phyloP scores from a whole-genome alignment of 495 filamentous ascomycete species.

The Neurospora sublineolata region DNA sequence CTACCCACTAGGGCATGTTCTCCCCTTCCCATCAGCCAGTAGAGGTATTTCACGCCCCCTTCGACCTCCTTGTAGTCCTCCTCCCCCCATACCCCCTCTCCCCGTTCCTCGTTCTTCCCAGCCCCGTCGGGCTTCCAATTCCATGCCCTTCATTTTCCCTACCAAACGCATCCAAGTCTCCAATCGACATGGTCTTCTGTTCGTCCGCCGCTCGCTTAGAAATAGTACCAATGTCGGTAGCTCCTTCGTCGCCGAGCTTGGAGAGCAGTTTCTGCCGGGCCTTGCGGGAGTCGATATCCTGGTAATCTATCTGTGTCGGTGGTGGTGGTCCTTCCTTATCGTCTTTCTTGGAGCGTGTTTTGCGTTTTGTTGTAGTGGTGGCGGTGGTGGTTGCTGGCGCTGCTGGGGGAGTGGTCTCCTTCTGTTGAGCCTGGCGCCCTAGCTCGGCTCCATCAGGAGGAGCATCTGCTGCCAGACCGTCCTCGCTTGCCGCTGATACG shows the following conservation, averaged over 20 bases:
- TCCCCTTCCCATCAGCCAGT: too few species aligned
- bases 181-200: neutral
- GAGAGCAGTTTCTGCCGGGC: conserved; percentile 22
- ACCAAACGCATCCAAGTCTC: neutral
- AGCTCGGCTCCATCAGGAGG: conserved; percentile 1
- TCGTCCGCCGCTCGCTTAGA: neutral
- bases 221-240: neutral
- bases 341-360: neutral
- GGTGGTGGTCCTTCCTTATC: conserved; percentile 21
- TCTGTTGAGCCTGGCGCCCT: neutral
- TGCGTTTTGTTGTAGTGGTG: neutral
- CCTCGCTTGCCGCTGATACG: conserved; percentile 29
- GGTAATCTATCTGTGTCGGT: conserved; percentile 38
- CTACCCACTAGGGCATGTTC: too few species aligned
- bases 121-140: neutral
- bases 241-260: conserved; percentile 20
- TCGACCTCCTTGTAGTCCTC: neutral
- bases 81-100: neutral
- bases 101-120: neutral
- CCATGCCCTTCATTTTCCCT: neutral
- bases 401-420: neutral
- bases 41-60: neutral
- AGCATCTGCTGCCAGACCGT: conserved; percentile 3
- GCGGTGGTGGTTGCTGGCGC: neutral
- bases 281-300: conserved; percentile 30